Base-by-base conservation (phyloP, 2,329 filamentous ascomycete genomes). In the Raffaelea albimanens region DNA sequence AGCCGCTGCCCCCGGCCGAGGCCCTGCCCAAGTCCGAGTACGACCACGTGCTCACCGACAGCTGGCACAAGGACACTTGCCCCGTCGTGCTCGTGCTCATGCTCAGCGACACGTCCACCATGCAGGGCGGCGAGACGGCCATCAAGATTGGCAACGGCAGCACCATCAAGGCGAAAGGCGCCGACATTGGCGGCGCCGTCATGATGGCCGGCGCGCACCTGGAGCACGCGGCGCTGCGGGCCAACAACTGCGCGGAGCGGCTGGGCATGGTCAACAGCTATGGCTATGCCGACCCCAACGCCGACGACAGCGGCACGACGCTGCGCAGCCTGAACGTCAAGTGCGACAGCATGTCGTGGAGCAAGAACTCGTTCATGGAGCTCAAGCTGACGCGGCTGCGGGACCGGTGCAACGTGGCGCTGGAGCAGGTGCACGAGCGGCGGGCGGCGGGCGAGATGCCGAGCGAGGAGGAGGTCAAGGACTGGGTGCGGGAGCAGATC, bases 41-140 rank as follows among this genome's bases (percentile, higher is more conserved):
- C 16, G 46, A 49, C 16, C 20, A 20, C 2, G 29, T 2, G 1
- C 29, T 53, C 11, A 49, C 45, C 13, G 51, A 53, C 23, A 49
- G 47, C 19, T 53, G 51, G 51, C 51, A 53, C 40, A 50, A 51
- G 40, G 51, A 53, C n/a, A 49, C 49, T 5, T 51, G 49, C 2
- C 51, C 49, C 0, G 43, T 53, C 1, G 51, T 53, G 5, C 21
- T 51, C 5, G 51, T 53, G 2, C 33, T 53, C 2, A 53, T 53
- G 51, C 51, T 53, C 4, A 53, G 51, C 23, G 51, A 53, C 46
- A 53, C 51, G 2, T 49, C 46, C 2, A 53, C 51, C 0, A 53
- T 53, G 51, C 20, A 47, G 1, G 51, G 51, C 14, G 51, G 51
- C 10, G 51, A 53, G 42, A 53, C 51, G 16, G 51, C 51, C 13